phyloP scores from a whole-genome alignment of 345 rosid genomes.

The Kernera saxatilis region DNA sequence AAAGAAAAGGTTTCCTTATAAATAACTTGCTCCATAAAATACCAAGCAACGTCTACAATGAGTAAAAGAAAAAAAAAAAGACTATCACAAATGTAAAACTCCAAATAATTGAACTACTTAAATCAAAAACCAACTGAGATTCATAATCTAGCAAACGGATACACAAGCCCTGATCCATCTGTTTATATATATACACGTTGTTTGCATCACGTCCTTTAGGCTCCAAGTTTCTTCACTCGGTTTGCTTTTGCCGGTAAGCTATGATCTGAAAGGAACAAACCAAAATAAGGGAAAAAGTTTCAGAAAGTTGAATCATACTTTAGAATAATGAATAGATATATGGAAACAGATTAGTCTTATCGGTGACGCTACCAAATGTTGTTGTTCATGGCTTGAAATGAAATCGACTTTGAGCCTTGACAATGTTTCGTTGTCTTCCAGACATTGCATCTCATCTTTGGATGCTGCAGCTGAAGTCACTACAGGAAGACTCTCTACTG shows the following conservation, averaged over 20 bases:
- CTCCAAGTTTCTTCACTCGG: constrained; percentile 23
- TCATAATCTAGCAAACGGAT: constrained; percentile 15
- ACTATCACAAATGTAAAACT: neutral
- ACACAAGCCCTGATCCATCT: constrained; percentile 24
- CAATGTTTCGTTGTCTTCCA: constrained; percentile 47
- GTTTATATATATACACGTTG: constrained; percentile 14
- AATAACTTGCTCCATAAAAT: neutral
- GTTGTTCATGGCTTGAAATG: constrained; percentile 29
- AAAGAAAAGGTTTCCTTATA: neutral
- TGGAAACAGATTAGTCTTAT: neutral
- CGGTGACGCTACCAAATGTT: constrained; percentile 18
- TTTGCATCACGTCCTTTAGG: constrained; percentile 3
- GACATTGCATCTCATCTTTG: constrained; percentile 41
- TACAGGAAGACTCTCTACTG: constrained; percentile 9
- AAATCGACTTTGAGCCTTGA: constrained; percentile 19
- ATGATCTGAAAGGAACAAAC: constrained; percentile 23
- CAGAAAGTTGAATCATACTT: constrained; percentile 10
- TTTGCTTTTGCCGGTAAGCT: constrained; percentile 23
- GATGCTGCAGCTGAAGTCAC: constrained; percentile 24
- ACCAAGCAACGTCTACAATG: constrained; percentile 17
- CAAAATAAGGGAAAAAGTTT: neutral
- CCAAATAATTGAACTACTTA: constrained; percentile 1
- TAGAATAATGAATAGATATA: neutral
- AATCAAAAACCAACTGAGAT: neutral
- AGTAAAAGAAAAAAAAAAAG: neutral